Evolutionary conservation across 164 flowering plant genomes (phyloP).

Genomic region (Protea cynaroides): DNA sequence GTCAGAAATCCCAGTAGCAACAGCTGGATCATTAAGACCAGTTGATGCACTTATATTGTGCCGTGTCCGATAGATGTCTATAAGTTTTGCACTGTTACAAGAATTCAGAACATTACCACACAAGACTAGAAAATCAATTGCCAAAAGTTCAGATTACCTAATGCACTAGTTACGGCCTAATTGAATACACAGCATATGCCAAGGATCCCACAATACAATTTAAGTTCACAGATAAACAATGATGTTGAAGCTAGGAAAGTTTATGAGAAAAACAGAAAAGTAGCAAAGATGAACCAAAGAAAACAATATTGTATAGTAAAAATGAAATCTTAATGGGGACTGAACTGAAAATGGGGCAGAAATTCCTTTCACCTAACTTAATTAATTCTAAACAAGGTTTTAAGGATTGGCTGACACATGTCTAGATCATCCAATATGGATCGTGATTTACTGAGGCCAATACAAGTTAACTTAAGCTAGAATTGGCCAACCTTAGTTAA

Average conservation of each 20-base stretch:
- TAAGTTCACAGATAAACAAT: background rate
- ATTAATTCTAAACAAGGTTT: too few species aligned
- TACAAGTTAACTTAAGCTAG: too few species aligned
- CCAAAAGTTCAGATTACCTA: background rate
- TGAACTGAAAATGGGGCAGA: too few species aligned
- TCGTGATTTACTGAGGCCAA: too few species aligned
- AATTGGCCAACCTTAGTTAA: too few species aligned
- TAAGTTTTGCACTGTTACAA: slow-evolving; percentile 74
- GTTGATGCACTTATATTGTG: slow-evolving; percentile 89
- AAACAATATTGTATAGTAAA: background rate
- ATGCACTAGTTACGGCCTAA: background rate
- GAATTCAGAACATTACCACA: slow-evolving; percentile 1
- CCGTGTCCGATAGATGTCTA: slow-evolving; percentile 79
- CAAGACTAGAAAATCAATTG: slow-evolving; percentile 1
- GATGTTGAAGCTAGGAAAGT: background rate
- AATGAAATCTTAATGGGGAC: background rate
- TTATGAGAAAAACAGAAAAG: background rate
- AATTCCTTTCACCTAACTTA: too few species aligned
- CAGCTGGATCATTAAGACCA: slow-evolving; percentile 94
- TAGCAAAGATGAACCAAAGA: background rate
- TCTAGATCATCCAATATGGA: too few species aligned
- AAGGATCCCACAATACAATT: too few species aligned
- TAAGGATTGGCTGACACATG: too few species aligned
- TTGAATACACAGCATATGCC: too few species aligned
- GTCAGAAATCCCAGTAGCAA: slow-evolving; percentile 96